Conservation (phyloP, 2,329 filamentous ascomycete species). For the Myriangium duriaei region DNA sequence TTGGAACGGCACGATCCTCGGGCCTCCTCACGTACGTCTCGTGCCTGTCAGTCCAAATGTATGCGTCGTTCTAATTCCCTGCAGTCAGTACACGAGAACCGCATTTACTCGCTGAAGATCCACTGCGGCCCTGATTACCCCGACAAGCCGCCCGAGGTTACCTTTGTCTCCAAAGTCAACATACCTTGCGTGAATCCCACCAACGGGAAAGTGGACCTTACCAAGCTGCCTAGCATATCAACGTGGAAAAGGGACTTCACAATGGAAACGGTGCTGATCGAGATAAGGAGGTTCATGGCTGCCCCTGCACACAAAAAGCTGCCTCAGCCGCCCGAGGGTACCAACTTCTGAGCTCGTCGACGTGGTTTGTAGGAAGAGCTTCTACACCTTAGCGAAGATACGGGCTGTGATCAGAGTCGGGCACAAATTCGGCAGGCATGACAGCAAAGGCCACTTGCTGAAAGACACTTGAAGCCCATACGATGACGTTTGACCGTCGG, state of each 20-base stretch:
- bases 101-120: conserved; percentile 97
- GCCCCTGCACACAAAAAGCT: conserved; percentile 86
- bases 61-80: conserved; percentile 1
- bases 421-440: no score
- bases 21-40: conserved; percentile 75
- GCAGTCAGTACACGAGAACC: conserved; percentile 91
- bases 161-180: conserved; percentile 91
- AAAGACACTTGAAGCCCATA: no score
- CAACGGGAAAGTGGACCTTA: conserved; percentile 69
- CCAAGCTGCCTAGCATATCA: conserved; percentile 69
- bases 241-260: conserved; percentile 90
- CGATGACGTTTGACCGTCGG: no score
- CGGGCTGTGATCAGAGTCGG: no score
- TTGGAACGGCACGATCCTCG: conserved; percentile 97
- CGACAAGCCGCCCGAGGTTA: conserved; percentile 74
- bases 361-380: background rate
- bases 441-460: no score
- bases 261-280: conserved; percentile 87
- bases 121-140: conserved; percentile 86
- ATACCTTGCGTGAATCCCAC: conserved; percentile 80
- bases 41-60: background rate
- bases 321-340: conserved; percentile 81
- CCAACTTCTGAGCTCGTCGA: conserved; percentile 29
- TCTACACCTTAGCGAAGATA: no score
- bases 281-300: conserved; percentile 87